Evolutionary conservation across 345 rosid species (phyloP), one percentile per base, ranked within the genome.

Genomic region (Turritis glabra): DNA sequence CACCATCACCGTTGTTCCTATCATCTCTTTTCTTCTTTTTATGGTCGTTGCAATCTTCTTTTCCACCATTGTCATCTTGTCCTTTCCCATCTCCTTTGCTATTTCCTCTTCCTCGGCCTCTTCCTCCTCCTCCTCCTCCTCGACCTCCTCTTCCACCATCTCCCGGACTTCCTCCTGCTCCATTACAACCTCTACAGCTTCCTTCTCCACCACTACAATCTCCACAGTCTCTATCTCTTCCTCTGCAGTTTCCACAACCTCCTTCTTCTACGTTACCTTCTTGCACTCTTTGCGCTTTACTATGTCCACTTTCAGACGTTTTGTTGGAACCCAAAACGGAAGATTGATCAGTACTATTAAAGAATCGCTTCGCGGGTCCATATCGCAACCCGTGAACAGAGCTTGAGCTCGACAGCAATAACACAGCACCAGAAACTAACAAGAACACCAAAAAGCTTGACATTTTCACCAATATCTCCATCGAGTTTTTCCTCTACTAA

Each of bases 11-110:
- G 10, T 43, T 37, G 14, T 55, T 74, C 10, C 30, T 17, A 74
- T 56, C 43, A 55, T 64, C 58, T 65, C 77, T 47, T 52, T 53
- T 72, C 59, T 71, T 47, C 76, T 33, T 63, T 53, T 63, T 53
- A 5, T 63, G 77, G 56, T 30, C 71, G 64, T 73, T 53, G 29
- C 77, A 73, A 15, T 73, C 77, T 73, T 64, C 61, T 64, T 73
- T 44, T 64, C 71, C 65, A 41, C 50, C 65, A 13, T 62, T 57
- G 15, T 32, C 38, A 26, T 62, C 58, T 32, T 15, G 23, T 18
- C 73, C 54, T 43, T 43, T 43, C 7, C 64, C 73, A 40, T 29
- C 8, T 59, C 59, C 52, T 38, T 22, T 21, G 4, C 58, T 48
- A 8, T 15, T 15, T 50, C 35, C 40, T 53, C n/a, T 43, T 69